Evolutionary conservation across 1,284 basidiomycete species (phyloP).

Genomic region (Leccinum pachyderme): DNA sequence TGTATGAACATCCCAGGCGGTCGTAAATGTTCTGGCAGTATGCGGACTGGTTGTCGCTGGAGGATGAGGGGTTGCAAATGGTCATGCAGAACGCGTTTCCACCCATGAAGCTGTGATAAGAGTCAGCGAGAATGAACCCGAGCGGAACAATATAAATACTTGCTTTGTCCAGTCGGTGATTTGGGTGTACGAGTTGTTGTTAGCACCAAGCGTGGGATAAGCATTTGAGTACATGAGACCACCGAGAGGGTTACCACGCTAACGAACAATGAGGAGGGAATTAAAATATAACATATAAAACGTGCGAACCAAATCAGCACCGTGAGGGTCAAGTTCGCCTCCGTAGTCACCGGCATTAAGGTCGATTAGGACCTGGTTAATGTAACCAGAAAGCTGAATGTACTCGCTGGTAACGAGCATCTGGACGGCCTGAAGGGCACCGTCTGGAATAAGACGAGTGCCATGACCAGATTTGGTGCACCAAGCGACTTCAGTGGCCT

Average conservation of each 20-base stretch:
- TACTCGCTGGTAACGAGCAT: slow-evolving; percentile 61
- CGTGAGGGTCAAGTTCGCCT: slow-evolving; percentile 71
- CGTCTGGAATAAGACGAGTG: slow-evolving; percentile 54
- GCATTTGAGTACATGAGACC: slow-evolving; percentile 62
- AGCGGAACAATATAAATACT: slow-evolving; percentile 15
- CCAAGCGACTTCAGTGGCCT: slow-evolving; percentile 61
- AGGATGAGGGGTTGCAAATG: slow-evolving; percentile 54
- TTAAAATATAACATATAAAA: background rate
- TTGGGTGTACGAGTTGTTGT: slow-evolving; percentile 43
- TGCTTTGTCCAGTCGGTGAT: slow-evolving; percentile 57
- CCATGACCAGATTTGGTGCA: slow-evolving; percentile 57
- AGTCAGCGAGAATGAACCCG: background rate
- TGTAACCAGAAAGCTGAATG: slow-evolving; percentile 58
- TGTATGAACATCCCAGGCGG: slow-evolving; percentile 65
- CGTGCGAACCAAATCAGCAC: slow-evolving; percentile 49
- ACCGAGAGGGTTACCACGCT: slow-evolving; percentile 65
- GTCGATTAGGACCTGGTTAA: slow-evolving; percentile 63
- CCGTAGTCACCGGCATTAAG: slow-evolving; percentile 55
- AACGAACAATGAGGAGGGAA: background rate
- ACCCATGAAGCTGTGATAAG: slow-evolving; percentile 56
- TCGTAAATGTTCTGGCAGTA: slow-evolving; percentile 67
- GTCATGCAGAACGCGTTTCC: slow-evolving; percentile 49
- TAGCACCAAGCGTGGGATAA: slow-evolving; percentile 37
- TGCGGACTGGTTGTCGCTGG: slow-evolving; percentile 38
- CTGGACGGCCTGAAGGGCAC: slow-evolving; percentile 49